phyloP scores from a whole-genome alignment of 108 stramenopile species.

The Skeletonema costatum region DNA sequence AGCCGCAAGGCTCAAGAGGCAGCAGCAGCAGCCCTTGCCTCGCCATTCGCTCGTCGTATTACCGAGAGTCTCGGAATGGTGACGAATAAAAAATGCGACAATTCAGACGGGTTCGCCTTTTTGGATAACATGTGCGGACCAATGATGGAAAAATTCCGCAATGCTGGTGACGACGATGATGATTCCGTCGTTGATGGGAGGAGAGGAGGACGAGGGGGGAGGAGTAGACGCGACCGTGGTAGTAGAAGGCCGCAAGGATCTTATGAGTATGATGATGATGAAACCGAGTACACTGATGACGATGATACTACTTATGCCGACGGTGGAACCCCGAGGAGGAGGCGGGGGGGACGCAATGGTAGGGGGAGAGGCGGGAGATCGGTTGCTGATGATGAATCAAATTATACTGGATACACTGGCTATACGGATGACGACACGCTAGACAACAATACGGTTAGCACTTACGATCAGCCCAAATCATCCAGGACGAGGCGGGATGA shows the following conservation, averaged over 20 bases:
- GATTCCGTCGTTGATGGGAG: constrained; percentile 13
- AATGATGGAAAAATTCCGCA: constrained; percentile 25
- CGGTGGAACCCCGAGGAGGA: background rate
- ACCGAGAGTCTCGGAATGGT: background rate
- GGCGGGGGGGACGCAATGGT: constrained; percentile 1
- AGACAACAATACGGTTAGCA: background rate
- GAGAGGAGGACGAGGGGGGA: background rate
- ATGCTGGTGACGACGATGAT: constrained; percentile 21
- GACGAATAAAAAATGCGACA: background rate
- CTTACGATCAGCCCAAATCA: background rate
- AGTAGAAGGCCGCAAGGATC: constrained; percentile 25
- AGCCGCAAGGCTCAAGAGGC: constrained; percentile 21
- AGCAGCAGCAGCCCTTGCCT: background rate
- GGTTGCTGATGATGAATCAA: constrained; percentile 31
- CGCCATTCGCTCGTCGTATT: background rate
- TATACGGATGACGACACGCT: constrained; percentile 3
- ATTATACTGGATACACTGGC: constrained; percentile 19
- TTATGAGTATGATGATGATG: constrained; percentile 43
- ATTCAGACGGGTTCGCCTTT: constrained; percentile 13
- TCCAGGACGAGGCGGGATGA: background rate
- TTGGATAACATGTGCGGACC: constrained; percentile 52
- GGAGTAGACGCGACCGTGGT: background rate
- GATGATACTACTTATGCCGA: constrained; percentile 38
- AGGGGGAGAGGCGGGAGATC: constrained; percentile 16
- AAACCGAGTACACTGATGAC: constrained; percentile 41